phyloP scores from a whole-genome alignment of 306 rosid genomes.

The Mimosa pudica region DNA sequence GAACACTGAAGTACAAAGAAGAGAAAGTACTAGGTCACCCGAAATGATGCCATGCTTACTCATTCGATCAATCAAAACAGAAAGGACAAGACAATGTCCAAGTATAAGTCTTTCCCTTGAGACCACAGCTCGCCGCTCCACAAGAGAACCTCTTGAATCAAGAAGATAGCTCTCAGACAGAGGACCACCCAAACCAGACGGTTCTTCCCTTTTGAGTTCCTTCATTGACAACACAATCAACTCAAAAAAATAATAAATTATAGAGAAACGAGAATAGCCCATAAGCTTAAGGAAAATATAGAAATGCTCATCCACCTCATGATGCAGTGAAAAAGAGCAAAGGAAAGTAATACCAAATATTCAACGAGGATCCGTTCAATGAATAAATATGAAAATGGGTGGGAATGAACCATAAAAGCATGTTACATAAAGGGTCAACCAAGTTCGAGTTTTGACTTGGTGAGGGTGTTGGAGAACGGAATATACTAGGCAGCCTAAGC shows the following conservation, averaged over 20 bases:
- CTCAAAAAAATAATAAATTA: conserved; percentile 7
- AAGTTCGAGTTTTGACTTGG: too few species aligned
- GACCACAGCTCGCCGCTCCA: conserved; percentile 89
- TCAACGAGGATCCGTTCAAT: neutral
- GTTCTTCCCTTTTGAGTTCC: conserved; percentile 97
- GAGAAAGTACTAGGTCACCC: neutral
- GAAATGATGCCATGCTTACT: conserved; percentile 50
- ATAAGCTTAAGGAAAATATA: conserved; percentile 18
- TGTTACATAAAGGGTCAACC: too few species aligned
- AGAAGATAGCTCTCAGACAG: conserved; percentile 77
- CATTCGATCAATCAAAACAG: conserved; percentile 74
- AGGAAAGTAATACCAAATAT: neutral
- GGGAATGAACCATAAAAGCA: too few species aligned
- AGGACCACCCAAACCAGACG: conserved; percentile 95
- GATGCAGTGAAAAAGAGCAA: neutral
- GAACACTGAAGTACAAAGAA: conserved; percentile 25
- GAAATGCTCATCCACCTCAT: conserved; percentile 16
- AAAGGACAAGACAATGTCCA: conserved; percentile 93
- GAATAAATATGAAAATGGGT: too few species aligned
- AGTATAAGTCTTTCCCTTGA: conserved; percentile 87
- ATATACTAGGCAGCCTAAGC: too few species aligned
- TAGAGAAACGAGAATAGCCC: neutral
- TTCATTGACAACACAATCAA: conserved; percentile 39
- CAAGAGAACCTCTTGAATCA: conserved; percentile 97
- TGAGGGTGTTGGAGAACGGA: too few species aligned